Evolutionary conservation across 2,329 filamentous ascomycete genomes (phyloP), one percentile per base, ranked within the genome.

Genomic region (Rugonectria rugulosa): DNA sequence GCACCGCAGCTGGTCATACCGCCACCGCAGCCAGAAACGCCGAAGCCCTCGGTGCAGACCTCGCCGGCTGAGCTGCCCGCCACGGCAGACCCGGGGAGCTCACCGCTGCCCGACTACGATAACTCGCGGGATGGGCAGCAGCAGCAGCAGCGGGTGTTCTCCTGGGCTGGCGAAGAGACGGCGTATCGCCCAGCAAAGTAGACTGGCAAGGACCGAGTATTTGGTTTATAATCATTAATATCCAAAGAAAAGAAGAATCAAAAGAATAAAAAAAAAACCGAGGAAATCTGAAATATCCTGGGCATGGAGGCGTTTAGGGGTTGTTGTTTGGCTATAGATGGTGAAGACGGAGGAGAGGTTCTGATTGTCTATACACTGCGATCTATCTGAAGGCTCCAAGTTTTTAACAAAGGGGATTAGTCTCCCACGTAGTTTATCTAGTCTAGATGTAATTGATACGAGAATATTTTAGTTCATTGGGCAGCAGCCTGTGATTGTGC

Each of bases 21-120:
- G n/a, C n/a, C 63, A 23, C 61, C 56, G 17, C 53, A 57, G n/a
- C n/a, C 44, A 14, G 44, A 42, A 34, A 55, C 60, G 5, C 64
- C 65, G 6, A 67, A 61, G 32, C 66, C 60, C 12, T 49, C 47
- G 8, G 58, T 67, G 12, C 59, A 55, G 20, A 9, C 43, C 11
- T 49, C 65, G 3, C 66, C 65, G 0, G 72, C 70, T 1, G 77
- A 79, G 56, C 62, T 79, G 2, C 72, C 76, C 4, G 59, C 67
- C 1, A 71, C 68, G 7, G 44, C 55, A 1, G 67, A 70, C 5
- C 70, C 68, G 2, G 69, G 64, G 1, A 67, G 70, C 36, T 73
- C 72, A 17, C 70, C 71, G 12, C 62, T 73, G n/a, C 76, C 76
- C 2, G 58, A 54, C 23, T 76, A 75, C 38, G 61, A 61, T 32